A percentile compares a stretch with the other conserved stretches of the same genome.
Conservation (phyloP, 2,329 filamentous ascomycete species). For the Thermomyces lanuginosus region DNA sequence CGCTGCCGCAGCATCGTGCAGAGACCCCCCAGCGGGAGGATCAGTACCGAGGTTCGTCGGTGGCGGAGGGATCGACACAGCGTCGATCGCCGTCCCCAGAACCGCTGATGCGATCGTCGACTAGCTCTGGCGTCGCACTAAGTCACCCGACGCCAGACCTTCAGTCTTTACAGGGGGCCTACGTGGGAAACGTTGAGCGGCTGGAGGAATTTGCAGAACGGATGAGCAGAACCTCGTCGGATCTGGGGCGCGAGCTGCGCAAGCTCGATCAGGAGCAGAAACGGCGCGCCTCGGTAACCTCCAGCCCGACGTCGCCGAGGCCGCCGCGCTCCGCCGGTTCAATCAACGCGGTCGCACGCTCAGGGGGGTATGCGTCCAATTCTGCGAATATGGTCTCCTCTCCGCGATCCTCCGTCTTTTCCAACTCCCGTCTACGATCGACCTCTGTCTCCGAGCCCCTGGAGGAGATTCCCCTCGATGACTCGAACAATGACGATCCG, state of each 20-base stretch:
- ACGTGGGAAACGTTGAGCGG: constrained; percentile 33
- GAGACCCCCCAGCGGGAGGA: too few relatives aligned
- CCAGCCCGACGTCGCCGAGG: constrained; percentile 7
- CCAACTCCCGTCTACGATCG: constrained; percentile 21
- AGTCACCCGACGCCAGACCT: constrained; percentile 34
- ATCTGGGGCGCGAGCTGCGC: constrained; percentile 30
- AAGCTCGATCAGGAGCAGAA: constrained; percentile 31
- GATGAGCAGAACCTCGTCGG: constrained; percentile 29
- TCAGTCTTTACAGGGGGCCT: constrained; percentile 35
- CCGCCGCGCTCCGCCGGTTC: constrained; percentile 23
- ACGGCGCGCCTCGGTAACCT: constrained; percentile 21
- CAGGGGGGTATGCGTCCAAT: constrained; percentile 27
- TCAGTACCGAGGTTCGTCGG: too few relatives aligned
- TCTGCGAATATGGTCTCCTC: constrained; percentile 22
- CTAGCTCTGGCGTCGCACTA: constrained; percentile 27
- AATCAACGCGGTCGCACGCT: constrained; percentile 19
- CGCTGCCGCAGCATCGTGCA: constrained; percentile 13
- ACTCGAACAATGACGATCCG: constrained; percentile 23
- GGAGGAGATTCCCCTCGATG: constrained; percentile 23
- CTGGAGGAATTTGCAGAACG: constrained; percentile 34
- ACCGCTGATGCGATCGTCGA: constrained; percentile 22
- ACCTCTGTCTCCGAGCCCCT: constrained; percentile 22
- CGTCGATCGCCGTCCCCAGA: constrained; percentile 12
- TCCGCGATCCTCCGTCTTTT: constrained; percentile 27
- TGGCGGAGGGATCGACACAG: too few relatives aligned